Evolutionary conservation across 1,284 basidiomycete genomes (phyloP), one percentile per base, ranked within the genome.

Genomic region (Porphyrellus sp.): DNA sequence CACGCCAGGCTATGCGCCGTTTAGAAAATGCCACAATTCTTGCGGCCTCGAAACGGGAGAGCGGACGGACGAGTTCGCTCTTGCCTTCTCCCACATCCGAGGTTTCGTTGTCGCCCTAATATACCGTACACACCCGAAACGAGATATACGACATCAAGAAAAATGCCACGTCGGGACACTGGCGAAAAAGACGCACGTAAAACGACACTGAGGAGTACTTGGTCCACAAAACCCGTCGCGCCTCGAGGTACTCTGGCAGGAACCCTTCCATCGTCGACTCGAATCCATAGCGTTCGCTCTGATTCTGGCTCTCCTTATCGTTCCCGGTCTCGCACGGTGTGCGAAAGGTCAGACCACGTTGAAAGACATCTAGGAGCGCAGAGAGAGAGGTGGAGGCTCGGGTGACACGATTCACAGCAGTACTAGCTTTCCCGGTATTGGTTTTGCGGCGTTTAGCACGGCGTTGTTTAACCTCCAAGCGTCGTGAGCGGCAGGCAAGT

Each of bases 401-500:
- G 13, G 57, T 60, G 25, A 46, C 21, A 24, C 58, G 63, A 27
- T 53, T 35, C 42, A 37, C 21, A 13, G 51, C 9, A 6, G 43
- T 18, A 0, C 56, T 39, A 0, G 50, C 51, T 42, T 58, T 64
- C 6, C 68, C 51, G 0, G 46, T 52, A 31, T 61, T 59, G 21
- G 54, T 53, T 41, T 68, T 67, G 18, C 63, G 68, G 27, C 68
- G 67, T 49, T 70, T 67, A 34, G 42, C 18, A n/a, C 52, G 61
- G 39, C 49, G 51, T 1, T 51, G 55, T 49, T 54, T 57, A 4
- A 28, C 38, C 58, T 60, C 46, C 11, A 11, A 30, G 24, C 11
- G 18, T 21, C 20, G 28, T 48, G 35, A 45, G 46, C 11, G 8
- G 4, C 0, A 8, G 16, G 39, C 4, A 30, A 24, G 23, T 16